Percentiles rank a stretch among this genome's conserved stretches.
These are phyloP conservation scores for Aspergillus eucalypticola DNA, from an alignment of 2,329 filamentous ascomycete genomes.

Conservation along the genomic window DNA sequence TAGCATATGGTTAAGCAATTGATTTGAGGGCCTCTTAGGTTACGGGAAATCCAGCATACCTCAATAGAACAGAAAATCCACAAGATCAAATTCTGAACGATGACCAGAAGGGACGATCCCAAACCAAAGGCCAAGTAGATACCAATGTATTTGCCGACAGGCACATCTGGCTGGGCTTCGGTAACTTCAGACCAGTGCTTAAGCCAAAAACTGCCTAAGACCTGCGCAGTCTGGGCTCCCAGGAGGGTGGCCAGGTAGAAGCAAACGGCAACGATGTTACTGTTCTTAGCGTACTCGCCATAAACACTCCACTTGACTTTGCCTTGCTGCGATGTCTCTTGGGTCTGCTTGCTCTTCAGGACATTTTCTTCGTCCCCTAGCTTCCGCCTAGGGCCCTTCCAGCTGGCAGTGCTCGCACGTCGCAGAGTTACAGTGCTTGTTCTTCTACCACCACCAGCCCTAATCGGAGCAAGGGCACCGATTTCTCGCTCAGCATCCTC, in stretches of 20 bases:
- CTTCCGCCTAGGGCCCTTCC: constrained; percentile 82
- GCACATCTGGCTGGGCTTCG: constrained; percentile 63
- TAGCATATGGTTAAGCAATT: constrained; percentile 35
- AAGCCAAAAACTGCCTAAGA: constrained; percentile 87
- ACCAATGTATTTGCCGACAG: constrained; percentile 87
- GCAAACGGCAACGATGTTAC: constrained; percentile 79
- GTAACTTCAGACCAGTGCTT: constrained; percentile 90
- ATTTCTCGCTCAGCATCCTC: constrained; percentile 69
- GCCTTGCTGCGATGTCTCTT: constrained; percentile 89
- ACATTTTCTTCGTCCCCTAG: constrained; percentile 73
- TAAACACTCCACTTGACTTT: constrained; percentile 99
- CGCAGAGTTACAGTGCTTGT: constrained; percentile 77
- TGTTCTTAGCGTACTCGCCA: constrained; percentile 89
- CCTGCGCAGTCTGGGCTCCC: constrained; percentile 76
- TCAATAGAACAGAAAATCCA: constrained; percentile 99
- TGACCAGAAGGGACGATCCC: constrained; percentile 79
- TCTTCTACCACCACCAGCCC: constrained; percentile 63
- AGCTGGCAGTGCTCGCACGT: constrained; percentile 87
- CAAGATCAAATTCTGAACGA: constrained; percentile 87
- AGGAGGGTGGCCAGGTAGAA: constrained; percentile 78
- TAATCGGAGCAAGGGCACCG: constrained; percentile 75
- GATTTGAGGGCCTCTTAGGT: background rate
- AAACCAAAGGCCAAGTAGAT: constrained; percentile 95
- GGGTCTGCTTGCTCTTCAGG: constrained; percentile 77
- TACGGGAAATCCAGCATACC: constrained; percentile 50